Evolutionary conservation across 176 grass and related monocot genomes (phyloP).

Genomic region (Triticum turgidum): DNA sequence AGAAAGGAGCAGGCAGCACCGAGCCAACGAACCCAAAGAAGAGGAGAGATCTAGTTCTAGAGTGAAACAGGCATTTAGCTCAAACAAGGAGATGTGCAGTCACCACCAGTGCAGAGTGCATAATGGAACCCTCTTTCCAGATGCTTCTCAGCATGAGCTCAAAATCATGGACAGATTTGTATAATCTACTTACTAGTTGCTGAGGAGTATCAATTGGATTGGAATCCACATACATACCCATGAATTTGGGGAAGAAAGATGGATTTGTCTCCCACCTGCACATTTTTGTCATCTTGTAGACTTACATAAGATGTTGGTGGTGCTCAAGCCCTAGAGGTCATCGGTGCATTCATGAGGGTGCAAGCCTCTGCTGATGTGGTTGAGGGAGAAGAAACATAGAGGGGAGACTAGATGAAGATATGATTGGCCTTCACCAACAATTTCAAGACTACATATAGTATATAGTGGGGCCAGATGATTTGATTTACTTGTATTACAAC

Average conservation of each 20-base stretch:
- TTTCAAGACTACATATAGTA: neutral
- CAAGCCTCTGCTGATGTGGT: neutral
- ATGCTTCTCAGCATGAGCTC: neutral
- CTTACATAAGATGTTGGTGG: neutral
- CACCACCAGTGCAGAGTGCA: neutral
- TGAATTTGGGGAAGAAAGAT: conserved; percentile 3
- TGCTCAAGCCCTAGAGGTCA: neutral
- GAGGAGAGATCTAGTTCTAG: conserved; percentile 40
- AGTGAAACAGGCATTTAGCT: conserved; percentile 26
- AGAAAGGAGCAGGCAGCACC: conserved; percentile 33
- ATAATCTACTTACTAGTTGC: neutral
- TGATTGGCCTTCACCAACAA: neutral
- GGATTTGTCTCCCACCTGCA: neutral
- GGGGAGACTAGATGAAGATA: neutral
- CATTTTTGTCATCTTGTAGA: neutral
- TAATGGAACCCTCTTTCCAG: neutral
- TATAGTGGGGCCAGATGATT: neutral
- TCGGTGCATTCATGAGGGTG: neutral
- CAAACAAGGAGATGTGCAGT: conserved; percentile 20
- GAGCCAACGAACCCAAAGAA: conserved; percentile 38
- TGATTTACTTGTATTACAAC: neutral
- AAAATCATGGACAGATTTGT: conserved; percentile 22
- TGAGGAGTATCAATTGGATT: neutral
- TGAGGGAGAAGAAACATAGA: neutral
- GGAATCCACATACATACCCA: neutral